Evolutionary conservation across 73 alveolate genomes (phyloP).

Genomic region (Loxodes magnus): DNA sequence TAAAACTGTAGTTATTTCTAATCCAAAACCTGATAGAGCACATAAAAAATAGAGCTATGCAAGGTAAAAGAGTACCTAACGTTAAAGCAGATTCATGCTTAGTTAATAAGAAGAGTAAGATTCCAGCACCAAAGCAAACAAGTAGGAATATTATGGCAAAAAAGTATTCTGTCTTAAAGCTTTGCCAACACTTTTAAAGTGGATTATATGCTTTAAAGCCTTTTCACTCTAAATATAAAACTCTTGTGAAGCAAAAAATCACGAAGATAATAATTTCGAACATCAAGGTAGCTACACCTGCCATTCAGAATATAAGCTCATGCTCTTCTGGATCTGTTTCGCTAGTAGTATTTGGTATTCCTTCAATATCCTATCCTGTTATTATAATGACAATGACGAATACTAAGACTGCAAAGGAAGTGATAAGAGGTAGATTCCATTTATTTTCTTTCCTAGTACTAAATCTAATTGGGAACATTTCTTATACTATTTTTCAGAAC

Average conservation of each 20-base stretch:
- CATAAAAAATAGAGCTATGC: background rate
- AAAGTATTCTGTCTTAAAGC: background rate
- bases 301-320: background rate
- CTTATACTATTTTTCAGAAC: slow-evolving; percentile 10
- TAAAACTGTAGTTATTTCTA: slow-evolving; percentile 8
- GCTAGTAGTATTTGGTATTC: background rate
- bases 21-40: background rate
- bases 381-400: slow-evolving; percentile 20
- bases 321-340: background rate
- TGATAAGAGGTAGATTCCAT: slow-evolving; percentile 27
- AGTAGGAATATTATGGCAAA: too few species aligned
- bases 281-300: background rate
- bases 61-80: too few species aligned
- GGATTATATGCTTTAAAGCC: background rate
- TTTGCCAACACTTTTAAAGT: background rate
- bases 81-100: too few species aligned
- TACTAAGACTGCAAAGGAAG: slow-evolving; percentile 6
- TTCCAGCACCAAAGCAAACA: too few species aligned
- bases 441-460: slow-evolving; percentile 13
- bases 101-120: too few species aligned
- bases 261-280: background rate
- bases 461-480: slow-evolving; percentile 35
- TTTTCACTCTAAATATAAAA: background rate
- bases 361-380: slow-evolving; percentile 1
- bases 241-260: background rate